A percentile compares a stretch with the other conserved stretches of the same genome.
Evolutionary conservation across 2,329 filamentous ascomycete genomes (phyloP).

Genomic region (Sporothrix brasiliensis): DNA sequence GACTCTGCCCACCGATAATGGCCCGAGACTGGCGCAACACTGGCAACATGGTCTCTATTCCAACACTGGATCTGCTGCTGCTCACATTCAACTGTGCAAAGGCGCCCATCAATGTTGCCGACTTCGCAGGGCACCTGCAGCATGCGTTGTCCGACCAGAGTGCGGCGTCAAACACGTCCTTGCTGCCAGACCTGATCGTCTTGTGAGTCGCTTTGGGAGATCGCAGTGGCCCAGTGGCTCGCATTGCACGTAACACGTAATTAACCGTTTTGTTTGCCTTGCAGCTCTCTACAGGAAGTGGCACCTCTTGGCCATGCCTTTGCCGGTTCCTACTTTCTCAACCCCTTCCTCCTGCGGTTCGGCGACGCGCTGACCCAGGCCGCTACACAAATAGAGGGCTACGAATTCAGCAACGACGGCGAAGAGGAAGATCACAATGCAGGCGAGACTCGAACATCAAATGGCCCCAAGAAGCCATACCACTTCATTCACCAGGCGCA

Average conservation of each 20-base stretch:
- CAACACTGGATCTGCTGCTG: conserved; percentile 70
- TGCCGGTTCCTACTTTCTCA: conserved; percentile 78
- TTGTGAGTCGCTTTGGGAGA: conserved; percentile 50
- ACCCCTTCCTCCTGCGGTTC: conserved; percentile 74
- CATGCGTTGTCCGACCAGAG: conserved; percentile 51
- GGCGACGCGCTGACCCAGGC: conserved; percentile 72
- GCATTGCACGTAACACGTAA: no score
- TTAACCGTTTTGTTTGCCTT: not conserved
- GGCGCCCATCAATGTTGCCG: conserved; percentile 65
- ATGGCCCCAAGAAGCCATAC: conserved; percentile 53
- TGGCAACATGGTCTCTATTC: conserved; percentile 44
- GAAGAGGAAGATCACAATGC: not conserved
- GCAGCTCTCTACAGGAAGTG: conserved; percentile 82
- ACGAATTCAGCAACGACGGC: not conserved
- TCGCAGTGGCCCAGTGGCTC: not conserved
- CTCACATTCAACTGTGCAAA: conserved; percentile 90
- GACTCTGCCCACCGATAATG: conserved; percentile 3
- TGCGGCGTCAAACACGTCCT: conserved; percentile 44
- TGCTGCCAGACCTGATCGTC: conserved; percentile 59
- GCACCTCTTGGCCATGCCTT: conserved; percentile 83
- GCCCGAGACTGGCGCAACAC: not conserved
- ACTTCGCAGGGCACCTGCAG: conserved; percentile 73
- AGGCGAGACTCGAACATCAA: conserved; percentile 12
- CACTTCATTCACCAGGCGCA: conserved; percentile 71
- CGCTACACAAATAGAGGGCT: conserved; percentile 48